Evolutionary conservation across 441 rosid genomes (phyloP).

Genomic region (Pelargonium fulgidum): DNA sequence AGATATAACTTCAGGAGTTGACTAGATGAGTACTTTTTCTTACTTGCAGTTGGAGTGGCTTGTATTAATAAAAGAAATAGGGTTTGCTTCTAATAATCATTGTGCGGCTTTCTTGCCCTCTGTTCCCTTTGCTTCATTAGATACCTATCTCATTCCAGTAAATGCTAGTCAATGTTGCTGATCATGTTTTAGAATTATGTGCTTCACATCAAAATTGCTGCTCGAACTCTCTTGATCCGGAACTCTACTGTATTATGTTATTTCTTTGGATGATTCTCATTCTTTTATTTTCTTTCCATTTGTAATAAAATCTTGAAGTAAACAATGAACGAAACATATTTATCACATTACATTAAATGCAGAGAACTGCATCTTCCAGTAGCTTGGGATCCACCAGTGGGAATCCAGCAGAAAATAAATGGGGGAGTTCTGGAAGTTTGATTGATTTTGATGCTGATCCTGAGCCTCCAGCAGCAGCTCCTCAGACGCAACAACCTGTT

Average conservation of each 20-base stretch:
- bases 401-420: conserved; percentile 59
- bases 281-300: not conserved
- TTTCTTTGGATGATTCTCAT: conserved; percentile 1
- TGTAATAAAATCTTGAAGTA: not conserved
- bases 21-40: too few species aligned
- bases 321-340: too few species aligned
- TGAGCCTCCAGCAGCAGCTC: conserved; percentile 47
- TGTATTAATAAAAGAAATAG: too few species aligned
- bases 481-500: conserved; percentile 39
- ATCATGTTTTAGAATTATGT: not conserved
- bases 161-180: not conserved
- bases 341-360: conserved; percentile 28
- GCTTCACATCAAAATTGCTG: not conserved
- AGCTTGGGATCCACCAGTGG: conserved; percentile 55
- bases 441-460: conserved; percentile 93
- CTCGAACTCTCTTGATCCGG: not conserved
- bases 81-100: too few species aligned
- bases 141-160: not conserved
- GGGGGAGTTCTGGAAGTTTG: conserved; percentile 58
- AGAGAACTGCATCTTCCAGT: conserved; percentile 67
- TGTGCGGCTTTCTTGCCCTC: too few species aligned
- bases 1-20: too few species aligned
- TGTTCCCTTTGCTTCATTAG: not conserved
- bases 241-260: not conserved
- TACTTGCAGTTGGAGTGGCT: too few species aligned